Conservation (phyloP, 495 filamentous ascomycete species). For the Tuber aestivum region DNA sequence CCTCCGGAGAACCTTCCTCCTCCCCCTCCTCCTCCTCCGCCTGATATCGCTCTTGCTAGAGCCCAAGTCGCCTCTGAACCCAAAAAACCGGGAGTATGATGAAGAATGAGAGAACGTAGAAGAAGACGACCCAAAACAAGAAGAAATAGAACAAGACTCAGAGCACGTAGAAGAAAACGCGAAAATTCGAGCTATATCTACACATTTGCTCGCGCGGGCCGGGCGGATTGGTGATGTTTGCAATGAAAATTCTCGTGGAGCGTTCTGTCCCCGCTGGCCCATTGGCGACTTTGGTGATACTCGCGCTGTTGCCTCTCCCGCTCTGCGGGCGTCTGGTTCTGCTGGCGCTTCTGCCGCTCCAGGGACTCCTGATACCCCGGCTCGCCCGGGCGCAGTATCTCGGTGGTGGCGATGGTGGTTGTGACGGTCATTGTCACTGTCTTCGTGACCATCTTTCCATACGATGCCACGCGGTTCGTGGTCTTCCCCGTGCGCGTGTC, state of each 20-base stretch:
- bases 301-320: conserved; percentile 20
- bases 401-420: conserved; percentile 40
- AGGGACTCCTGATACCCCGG: conserved; percentile 28
- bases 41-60: conserved; percentile 6
- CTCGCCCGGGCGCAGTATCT: conserved; percentile 37
- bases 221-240: conserved; percentile 33
- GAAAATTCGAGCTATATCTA: background rate
- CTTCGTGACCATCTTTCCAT: conserved; percentile 39
- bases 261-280: conserved; percentile 26
- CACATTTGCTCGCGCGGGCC: conserved; percentile 16
- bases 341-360: conserved; percentile 33
- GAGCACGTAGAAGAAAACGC: background rate
- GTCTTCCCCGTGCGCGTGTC: conserved; percentile 13
- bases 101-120: background rate
- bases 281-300: conserved; percentile 34
- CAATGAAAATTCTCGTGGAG: conserved; percentile 36
- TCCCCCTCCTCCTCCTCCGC: conserved; percentile 2
- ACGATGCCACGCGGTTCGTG: conserved; percentile 27
- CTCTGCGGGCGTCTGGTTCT: conserved; percentile 30
- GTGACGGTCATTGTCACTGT: conserved; percentile 40
- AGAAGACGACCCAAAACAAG: background rate
- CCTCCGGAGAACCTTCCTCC: background rate
- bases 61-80: background rate
- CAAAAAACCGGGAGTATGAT: background rate
- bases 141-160: background rate